Evolutionary conservation across 495 filamentous ascomycete species (phyloP), one percentile per base, ranked within the genome.

Genomic region (Aspergillus cavernicola): DNA sequence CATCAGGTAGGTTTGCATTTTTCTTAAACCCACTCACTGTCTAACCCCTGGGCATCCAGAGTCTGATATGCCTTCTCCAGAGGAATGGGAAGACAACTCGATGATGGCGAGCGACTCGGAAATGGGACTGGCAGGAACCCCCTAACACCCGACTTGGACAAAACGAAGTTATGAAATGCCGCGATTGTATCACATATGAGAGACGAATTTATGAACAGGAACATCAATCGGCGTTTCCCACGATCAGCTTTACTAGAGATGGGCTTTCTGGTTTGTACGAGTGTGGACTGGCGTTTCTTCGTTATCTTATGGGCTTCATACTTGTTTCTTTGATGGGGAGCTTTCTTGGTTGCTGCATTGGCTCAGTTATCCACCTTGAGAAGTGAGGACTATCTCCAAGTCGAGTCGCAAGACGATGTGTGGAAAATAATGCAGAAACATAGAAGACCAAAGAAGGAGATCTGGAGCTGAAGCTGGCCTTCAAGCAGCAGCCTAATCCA

Each of bases 71-170:
- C 59, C 64, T 53, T 75, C 71, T 47, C 52, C 66, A 42, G 72
- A 76, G 32, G 72, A 74, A 56, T 76, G 73, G 73, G 73, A 75
- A 52, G 68, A 70, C 24, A 66, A 71, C 31, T 76, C 72, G n/a
- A 58, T 57, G 18, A 58, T 76, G 55, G 70, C 66, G 18, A 74
- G 69, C 29, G 73, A 75, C 57, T 75, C 72, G 15, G 73, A 76
- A 22, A 61, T 70, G 56, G 70, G 72, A 18, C 43, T 72, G 26
- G 63, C 58, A n/a, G 69, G 65, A 20, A 64, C 67, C 32, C 72
- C 72, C 35, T 74, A 56, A 55, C 32, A 4, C 33, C 41, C 29
- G 42, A 20, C 16, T 18, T 33, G n/a, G 16, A 32, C 3, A 31
- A 10, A n/a, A 24, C 12, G 22, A 39, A 39, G 28, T 22, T n/a